phyloP scores from a whole-genome alignment of 2,329 filamentous ascomycete species.

The Paracamarosporium sp. region DNA sequence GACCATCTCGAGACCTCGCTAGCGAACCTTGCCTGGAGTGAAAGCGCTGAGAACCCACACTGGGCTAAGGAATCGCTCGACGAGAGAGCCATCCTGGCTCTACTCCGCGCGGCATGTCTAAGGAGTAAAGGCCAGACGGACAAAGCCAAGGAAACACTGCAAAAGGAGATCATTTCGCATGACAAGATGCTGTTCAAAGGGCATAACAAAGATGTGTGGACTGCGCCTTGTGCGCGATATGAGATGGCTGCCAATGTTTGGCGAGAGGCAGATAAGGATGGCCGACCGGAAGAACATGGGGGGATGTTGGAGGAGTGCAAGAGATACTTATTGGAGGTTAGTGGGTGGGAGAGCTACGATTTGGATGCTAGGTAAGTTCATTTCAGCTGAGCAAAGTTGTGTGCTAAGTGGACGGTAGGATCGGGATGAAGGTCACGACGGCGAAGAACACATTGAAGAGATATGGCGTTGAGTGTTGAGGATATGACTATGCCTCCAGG shows the following conservation, averaged over 20 bases:
- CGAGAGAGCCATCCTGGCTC: slow-evolving; percentile 70
- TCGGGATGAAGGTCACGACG: slow-evolving; percentile 76
- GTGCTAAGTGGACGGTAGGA: slow-evolving; percentile 35
- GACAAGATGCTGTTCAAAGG: slow-evolving; percentile 64
- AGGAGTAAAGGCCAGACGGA: slow-evolving; percentile 67
- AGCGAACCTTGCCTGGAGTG: slow-evolving; percentile 71
- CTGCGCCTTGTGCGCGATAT: slow-evolving; percentile 78
- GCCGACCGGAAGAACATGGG: slow-evolving; percentile 38
- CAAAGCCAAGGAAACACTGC: slow-evolving; percentile 70
- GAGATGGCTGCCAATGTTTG: slow-evolving; percentile 85
- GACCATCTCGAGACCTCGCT: slow-evolving; percentile 70
- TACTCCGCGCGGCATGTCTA: slow-evolving; percentile 57
- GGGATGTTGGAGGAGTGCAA: slow-evolving; percentile 67
- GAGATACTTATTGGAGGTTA: slow-evolving; percentile 69
- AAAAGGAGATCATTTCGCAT: slow-evolving; percentile 67
- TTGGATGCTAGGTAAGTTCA: slow-evolving; percentile 68
- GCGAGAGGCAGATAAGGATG: slow-evolving; percentile 63
- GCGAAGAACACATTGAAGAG: slow-evolving; percentile 67
- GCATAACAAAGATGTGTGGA: slow-evolving; percentile 70
- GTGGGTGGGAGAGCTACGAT: slow-evolving; percentile 74
- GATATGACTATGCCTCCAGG: too few relatives aligned
- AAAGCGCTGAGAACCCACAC: slow-evolving; percentile 55
- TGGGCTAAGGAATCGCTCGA: slow-evolving; percentile 63
- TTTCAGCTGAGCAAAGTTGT: not conserved
- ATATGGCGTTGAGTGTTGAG: slow-evolving; percentile 38